Evolutionary conservation across 805 yeast species (phyloP).

Genomic region (Naumovozyma dairenensis): DNA sequence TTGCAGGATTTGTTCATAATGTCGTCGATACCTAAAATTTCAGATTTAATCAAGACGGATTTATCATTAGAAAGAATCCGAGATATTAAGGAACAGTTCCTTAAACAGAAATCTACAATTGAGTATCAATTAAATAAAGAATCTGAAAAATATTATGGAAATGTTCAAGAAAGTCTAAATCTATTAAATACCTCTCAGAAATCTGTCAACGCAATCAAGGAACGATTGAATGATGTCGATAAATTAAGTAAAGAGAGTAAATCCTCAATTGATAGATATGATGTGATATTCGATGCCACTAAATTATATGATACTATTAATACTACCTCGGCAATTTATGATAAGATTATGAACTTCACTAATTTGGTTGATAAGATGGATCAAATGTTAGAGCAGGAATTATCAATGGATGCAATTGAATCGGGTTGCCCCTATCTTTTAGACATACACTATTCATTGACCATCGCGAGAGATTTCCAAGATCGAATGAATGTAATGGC

Average conservation of each 20-base stretch:
- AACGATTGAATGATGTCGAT: conserved; percentile 36
- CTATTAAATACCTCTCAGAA: conserved; percentile 32
- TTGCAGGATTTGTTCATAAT: no score
- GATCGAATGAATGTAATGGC: conserved; percentile 63
- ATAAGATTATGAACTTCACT: conserved; percentile 49
- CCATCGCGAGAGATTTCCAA: conserved; percentile 62
- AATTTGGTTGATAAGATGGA: conserved; percentile 42
- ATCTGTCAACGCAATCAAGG: conserved; percentile 42
- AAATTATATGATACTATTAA: conserved; percentile 61
- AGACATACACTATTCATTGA: conserved; percentile 58
- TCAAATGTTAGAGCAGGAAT: conserved; percentile 40
- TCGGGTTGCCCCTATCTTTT: conserved; percentile 48
- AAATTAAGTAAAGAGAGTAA: conserved; percentile 45
- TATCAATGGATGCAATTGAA: conserved; percentile 19
- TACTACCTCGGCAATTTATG: conserved; percentile 55
- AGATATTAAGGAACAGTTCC: conserved; percentile 43
- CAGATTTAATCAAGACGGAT: conserved; percentile 31
- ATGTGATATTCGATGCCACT: conserved; percentile 57
- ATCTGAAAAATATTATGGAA: conserved; percentile 53
- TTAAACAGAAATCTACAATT: conserved; percentile 61
- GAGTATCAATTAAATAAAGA: conserved; percentile 68
- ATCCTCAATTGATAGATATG: conserved; percentile 55
- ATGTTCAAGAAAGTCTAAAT: conserved; percentile 39
- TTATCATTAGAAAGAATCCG: conserved; percentile 47
- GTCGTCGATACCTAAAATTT: conserved; percentile 18